Evolutionary conservation across 2,329 filamentous ascomycete species (phyloP), one percentile per base, ranked within the genome.

Genomic region (Rutstroemia sp.): DNA sequence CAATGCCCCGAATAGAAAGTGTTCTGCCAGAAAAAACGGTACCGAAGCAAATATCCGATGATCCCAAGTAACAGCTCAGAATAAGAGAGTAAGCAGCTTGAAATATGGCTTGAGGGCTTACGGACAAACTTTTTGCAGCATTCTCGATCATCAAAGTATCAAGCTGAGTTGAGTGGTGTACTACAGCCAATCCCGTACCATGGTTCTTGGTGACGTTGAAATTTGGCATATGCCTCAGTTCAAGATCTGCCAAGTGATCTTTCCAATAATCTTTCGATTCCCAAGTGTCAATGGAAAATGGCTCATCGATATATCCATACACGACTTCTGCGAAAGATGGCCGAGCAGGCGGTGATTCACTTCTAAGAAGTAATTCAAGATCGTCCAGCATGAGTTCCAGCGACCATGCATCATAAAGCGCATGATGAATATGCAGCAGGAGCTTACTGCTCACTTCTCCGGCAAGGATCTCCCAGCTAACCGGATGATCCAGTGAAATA

Each of bases 371-470:
- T 0, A 64, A 65, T 4, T 79, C 75, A 4, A 95, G 72, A 67
- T 96, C 89, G 25, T 78, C 73, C 14, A 89, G 67, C 0, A 95
- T 71, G 30, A 92, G 74, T 51, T 96, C 87, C 66, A 91, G 79
- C 0, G 90, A 92, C 92, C 92, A 96, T n/a, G 91, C 92, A 69
- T 96, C 92, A 66, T 95, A 96, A 1, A 95, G 69, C 0, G 89
- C 84, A 70, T 96, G 92, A 67, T 95, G 91, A 0, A 95, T 74
- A 12, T 86, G 65, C 1, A 69, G 70, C 58, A 68, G 69, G 4
- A 73, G 63, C 34, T 67, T 64, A 2, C 67, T 54, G 48, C 60
- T 56, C 4, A 66, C 50, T 17, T 61, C 17, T 7, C 51, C 34
- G 52, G 61, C 49, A 12, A 63, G 63, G 1, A 91, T 71, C 58